Percentiles rank a stretch among this genome's conserved stretches.
Conservation (phyloP, 2,329 filamentous ascomycete species). For the Neobulgaria alba region DNA sequence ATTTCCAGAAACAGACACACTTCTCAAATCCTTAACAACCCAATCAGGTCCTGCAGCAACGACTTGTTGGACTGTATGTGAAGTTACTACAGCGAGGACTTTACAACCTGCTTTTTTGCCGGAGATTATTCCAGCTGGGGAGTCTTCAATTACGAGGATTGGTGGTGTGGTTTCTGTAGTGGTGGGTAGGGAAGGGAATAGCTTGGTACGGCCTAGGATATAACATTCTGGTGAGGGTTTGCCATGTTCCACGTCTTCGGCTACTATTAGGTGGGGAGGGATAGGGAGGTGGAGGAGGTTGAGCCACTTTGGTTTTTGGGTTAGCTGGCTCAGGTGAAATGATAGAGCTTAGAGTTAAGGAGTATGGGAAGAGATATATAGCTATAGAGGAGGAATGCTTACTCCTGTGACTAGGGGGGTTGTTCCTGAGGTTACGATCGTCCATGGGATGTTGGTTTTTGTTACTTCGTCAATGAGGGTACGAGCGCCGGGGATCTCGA, state of each 20-base stretch:
- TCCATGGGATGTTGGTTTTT: conserved; percentile 52
- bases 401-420: conserved; percentile 53
- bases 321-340: no score
- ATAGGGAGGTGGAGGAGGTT: conserved; percentile 54
- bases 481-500: conserved; percentile 79
- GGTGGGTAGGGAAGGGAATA: conserved; percentile 35
- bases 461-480: conserved; percentile 60
- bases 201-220: conserved; percentile 53
- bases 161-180: conserved; percentile 20
- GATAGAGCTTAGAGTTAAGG: not conserved
- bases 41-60: conserved; percentile 58
- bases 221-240: conserved; percentile 76
- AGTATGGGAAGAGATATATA: no score
- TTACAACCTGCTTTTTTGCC: conserved; percentile 65
- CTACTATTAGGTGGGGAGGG: conserved; percentile 61
- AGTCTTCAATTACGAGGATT: conserved; percentile 60
- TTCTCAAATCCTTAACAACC: conserved; percentile 58
- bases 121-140: conserved; percentile 52
- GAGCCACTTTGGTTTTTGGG: conserved; percentile 44
- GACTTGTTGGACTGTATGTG: conserved; percentile 52
- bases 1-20: conserved; percentile 43
- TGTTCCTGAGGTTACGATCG: conserved; percentile 75
- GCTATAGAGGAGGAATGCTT: not conserved
- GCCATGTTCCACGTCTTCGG: conserved; percentile 65
- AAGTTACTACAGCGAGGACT: conserved; percentile 58